Evolutionary conservation across 306 rosid genomes (phyloP), one percentile per base, ranked within the genome.

Genomic region (Canavalia gladiata): DNA sequence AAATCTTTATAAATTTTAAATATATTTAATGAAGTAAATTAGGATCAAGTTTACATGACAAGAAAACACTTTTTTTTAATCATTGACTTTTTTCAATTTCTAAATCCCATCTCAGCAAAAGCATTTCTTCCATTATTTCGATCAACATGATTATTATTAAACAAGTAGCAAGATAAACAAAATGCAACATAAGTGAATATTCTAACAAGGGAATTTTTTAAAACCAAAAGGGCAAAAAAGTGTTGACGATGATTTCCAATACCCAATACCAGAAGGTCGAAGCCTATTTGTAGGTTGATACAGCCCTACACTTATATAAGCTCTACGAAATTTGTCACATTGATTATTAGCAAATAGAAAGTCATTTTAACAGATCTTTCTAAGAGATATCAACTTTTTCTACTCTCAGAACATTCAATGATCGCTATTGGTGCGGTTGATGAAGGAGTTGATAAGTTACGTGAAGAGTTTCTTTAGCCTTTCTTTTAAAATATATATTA

Each of bases 281-380:
- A 30, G 60, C 2, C 42, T 43, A 67, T 67, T 43, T 6, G 30
- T 28, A 13, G 6, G 49, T 76, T 76, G 59, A 50, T 62, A 76
- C 31, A 60, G 31, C 5, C 57, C 7, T 0, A 0, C 30, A 43
- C 9, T 59, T 18, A 60, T 59, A 31, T 76, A 76, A 76, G 80
- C 37, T 25, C 47, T 5, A 1, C 0, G 12, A 58, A 76, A 30
- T 7, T 62, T 34, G 25, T 76, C 50, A 29, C 18, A 3, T 59
- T 47, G 46, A 69, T 12, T 60, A 62, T 13, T 45, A 7, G 34
- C 37, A 76, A 35, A 62, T 76, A 2, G n/a, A 43, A 42, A 12
- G 41, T 37, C 1, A 4, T 37, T 37, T 37, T 2, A 2, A 2
- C 4, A 0, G 41, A 37, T 37, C 41, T 37, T 37, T 37, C 41